phyloP scores from a whole-genome alignment of 2,329 filamentous ascomycete species.

The Apiospora kogelbergensis region DNA sequence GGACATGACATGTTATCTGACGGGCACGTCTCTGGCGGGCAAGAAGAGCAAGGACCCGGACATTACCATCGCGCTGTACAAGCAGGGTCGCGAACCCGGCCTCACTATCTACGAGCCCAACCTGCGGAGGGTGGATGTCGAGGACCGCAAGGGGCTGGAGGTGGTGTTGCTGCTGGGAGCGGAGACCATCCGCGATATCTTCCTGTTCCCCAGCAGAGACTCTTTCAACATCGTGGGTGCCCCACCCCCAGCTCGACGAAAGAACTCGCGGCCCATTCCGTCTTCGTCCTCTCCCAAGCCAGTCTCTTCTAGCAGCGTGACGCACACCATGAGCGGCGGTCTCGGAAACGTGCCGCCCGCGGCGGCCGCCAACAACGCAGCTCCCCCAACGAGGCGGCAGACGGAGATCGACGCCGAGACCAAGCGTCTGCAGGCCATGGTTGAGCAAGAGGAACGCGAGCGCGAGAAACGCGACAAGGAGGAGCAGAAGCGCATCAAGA shows the following conservation, averaged over 20 bases:
- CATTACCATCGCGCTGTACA: conserved; percentile 90
- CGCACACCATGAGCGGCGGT: conserved; percentile 42
- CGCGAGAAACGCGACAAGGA: conserved; percentile 54
- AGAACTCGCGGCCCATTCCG: conserved; percentile 43
- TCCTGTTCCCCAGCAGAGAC: conserved; percentile 65
- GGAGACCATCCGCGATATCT: conserved; percentile 65
- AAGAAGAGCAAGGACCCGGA: conserved; percentile 90
- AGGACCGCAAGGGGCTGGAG: conserved; percentile 92
- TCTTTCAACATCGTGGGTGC: conserved; percentile 68
- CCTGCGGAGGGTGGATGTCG: conserved; percentile 83
- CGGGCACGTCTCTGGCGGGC: conserved; percentile 70
- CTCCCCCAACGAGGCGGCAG: conserved; percentile 14
- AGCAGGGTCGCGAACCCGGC: conserved; percentile 41
- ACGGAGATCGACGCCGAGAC: conserved; percentile 72
- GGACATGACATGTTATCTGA: conserved; percentile 86
- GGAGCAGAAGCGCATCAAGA: conserved; percentile 59
- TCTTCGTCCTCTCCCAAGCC: conserved; percentile 26
- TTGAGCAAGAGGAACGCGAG: conserved; percentile 55
- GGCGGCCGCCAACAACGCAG: conserved; percentile 23
- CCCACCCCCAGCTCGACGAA: conserved; percentile 31
- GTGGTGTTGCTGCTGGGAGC: conserved; percentile 69
- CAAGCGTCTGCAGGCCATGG: conserved; percentile 62
- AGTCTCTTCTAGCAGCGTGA: conserved; percentile 18
- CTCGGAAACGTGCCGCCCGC: conserved; percentile 42
- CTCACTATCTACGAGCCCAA: conserved; percentile 94